Evolutionary conservation across 2,329 filamentous ascomycete genomes (phyloP).

Genomic region (Zasmidium cellare): DNA sequence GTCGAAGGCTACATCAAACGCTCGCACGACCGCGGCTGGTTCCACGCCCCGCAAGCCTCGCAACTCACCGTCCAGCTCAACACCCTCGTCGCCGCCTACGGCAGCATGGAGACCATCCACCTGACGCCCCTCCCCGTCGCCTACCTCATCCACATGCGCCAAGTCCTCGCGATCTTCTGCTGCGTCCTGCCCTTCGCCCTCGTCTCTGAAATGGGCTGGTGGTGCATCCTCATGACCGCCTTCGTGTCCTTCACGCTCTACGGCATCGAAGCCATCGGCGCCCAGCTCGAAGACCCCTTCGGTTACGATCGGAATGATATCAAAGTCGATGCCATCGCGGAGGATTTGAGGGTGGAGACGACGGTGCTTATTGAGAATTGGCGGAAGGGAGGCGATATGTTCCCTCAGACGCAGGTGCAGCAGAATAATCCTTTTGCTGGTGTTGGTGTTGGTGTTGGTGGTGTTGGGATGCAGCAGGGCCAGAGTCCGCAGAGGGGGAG

Average conservation of each 20-base stretch:
- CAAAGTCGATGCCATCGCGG: slow-evolving; percentile 66
- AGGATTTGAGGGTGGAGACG: slow-evolving; percentile 60
- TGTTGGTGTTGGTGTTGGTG: not conserved
- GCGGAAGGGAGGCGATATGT: slow-evolving; percentile 41
- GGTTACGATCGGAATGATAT: slow-evolving; percentile 67
- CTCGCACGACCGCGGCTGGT: slow-evolving; percentile 58
- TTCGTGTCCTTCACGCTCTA: slow-evolving; percentile 65
- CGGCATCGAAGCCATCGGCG: slow-evolving; percentile 63
- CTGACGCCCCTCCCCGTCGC: slow-evolving; percentile 65
- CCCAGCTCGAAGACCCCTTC: slow-evolving; percentile 66
- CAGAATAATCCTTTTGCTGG: not conserved
- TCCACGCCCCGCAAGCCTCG: slow-evolving; percentile 59
- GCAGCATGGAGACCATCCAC: slow-evolving; percentile 65
- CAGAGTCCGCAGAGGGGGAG: no score
- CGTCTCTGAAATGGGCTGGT: slow-evolving; percentile 64
- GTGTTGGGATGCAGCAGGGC: not conserved
- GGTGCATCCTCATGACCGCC: slow-evolving; percentile 58
- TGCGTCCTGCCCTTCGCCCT: slow-evolving; percentile 64
- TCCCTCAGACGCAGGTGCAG: slow-evolving; percentile 4
- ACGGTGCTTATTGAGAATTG: slow-evolving; percentile 61
- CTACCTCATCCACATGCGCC: slow-evolving; percentile 65
- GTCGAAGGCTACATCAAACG: slow-evolving; percentile 62
- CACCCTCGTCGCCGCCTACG: slow-evolving; percentile 58
- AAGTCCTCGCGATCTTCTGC: slow-evolving; percentile 63
- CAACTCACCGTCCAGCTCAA: slow-evolving; percentile 61